phyloP scores from a whole-genome alignment of 768 basidiomycete species.

The Lactifluus piperatus region DNA sequence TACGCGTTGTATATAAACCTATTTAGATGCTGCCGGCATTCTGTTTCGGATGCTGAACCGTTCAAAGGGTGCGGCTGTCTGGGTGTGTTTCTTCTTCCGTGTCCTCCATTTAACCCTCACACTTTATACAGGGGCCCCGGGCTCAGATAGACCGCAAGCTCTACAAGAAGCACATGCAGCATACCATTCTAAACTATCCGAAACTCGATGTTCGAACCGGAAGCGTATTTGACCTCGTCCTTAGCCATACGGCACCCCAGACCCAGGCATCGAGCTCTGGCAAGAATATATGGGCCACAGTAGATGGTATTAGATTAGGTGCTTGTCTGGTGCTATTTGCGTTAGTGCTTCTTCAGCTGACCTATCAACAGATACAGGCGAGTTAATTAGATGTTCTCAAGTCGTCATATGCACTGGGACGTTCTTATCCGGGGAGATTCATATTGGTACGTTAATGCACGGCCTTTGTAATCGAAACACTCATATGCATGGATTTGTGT shows the following conservation, averaged over 20 bases:
- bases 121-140: slow-evolving; percentile 61
- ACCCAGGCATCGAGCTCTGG: slow-evolving; percentile 21
- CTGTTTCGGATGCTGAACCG: slow-evolving; percentile 82
- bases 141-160: slow-evolving; percentile 83
- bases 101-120: not conserved
- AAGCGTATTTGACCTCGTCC: slow-evolving; percentile 71
- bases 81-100: slow-evolving; percentile 38
- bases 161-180: slow-evolving; percentile 80
- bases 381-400: slow-evolving; percentile 65
- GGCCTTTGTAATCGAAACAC: not conserved
- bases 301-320: slow-evolving; percentile 64
- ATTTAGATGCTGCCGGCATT: slow-evolving; percentile 74
- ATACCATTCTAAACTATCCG: slow-evolving; percentile 51
- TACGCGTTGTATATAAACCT: not conserved
- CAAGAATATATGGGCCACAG: slow-evolving; percentile 39
- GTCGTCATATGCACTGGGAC: slow-evolving; percentile 90
- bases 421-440: slow-evolving; percentile 85
- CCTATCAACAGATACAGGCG: slow-evolving; percentile 51
- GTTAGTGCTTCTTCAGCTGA: not conserved
- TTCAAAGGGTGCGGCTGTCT: slow-evolving; percentile 83
- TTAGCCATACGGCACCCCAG: slow-evolving; percentile 37
- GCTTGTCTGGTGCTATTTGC: slow-evolving; percentile 1
- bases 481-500: not conserved
- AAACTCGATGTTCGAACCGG: slow-evolving; percentile 62
- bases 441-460: slow-evolving; percentile 48